A percentile compares a stretch with the other conserved stretches of the same genome.
Evolutionary conservation across 2,329 filamentous ascomycete species (phyloP).

Genomic region (Verticillium nonalfalfae): DNA sequence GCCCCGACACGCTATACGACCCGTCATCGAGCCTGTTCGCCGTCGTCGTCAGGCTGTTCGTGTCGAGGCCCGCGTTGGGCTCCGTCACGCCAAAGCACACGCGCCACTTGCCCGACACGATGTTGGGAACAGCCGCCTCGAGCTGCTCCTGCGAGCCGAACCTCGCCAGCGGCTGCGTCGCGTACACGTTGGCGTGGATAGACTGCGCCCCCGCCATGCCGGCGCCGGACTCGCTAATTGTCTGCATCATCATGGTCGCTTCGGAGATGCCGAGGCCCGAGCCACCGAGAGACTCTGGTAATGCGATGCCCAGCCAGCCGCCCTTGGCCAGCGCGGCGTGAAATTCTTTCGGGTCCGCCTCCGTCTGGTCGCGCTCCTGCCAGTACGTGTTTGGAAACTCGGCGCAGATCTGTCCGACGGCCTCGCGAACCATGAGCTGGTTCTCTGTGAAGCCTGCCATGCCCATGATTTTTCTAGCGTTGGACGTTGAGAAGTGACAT

Average conservation of each 20-base stretch:
- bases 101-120: conserved; percentile 65
- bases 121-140: conserved; percentile 56
- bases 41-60: conserved; percentile 60
- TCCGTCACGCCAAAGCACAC: conserved; percentile 84
- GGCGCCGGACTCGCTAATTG: conserved; percentile 70
- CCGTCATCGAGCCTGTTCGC: conserved; percentile 49
- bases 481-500: conserved; percentile 27
- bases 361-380: conserved; percentile 65
- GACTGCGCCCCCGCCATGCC: conserved; percentile 67
- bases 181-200: conserved; percentile 64
- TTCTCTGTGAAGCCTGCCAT: conserved; percentile 65
- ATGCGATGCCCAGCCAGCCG: conserved; percentile 76
- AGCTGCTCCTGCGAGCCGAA: conserved; percentile 65
- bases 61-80: conserved; percentile 74
- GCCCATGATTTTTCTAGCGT: conserved; percentile 53
- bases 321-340: conserved; percentile 68
- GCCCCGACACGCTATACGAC: conserved; percentile 63
- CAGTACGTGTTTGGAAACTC: conserved; percentile 71
- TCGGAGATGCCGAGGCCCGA: conserved; percentile 73
- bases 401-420: conserved; percentile 61
- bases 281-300: conserved; percentile 69
- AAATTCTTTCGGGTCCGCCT: conserved; percentile 67
- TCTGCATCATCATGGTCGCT: conserved; percentile 83
- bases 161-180: conserved; percentile 67
- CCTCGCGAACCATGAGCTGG: conserved; percentile 66